A percentile compares a stretch with the other conserved stretches of the same genome.
These are phyloP conservation scores for Linum trigynum DNA, from an alignment of 345 rosid genomes.

Conservation along the genomic window DNA sequence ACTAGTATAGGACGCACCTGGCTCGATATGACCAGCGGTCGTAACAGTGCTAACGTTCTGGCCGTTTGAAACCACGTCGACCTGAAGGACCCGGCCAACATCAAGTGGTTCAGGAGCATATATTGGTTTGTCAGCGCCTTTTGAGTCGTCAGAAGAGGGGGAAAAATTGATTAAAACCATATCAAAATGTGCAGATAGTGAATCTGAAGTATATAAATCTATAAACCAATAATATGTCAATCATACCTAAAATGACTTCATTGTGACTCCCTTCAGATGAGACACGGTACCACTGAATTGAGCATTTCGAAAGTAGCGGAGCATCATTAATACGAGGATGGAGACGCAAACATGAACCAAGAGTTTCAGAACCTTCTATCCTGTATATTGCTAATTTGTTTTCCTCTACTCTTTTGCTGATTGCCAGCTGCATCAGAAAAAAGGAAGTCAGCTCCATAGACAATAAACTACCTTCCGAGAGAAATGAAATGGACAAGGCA, in stretches of 20 bases:
- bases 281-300: constrained; percentile 79
- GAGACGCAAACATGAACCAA: constrained; percentile 60
- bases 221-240: background rate
- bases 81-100: constrained; percentile 61
- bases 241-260: constrained; percentile 67
- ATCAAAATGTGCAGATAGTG: constrained; percentile 1
- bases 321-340: constrained; percentile 44
- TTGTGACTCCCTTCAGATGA: constrained; percentile 58
- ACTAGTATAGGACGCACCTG: constrained; percentile 31
- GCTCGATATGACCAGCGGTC: constrained; percentile 52
- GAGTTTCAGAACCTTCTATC: constrained; percentile 64
- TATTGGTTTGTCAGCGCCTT: constrained; percentile 53
- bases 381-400: constrained; percentile 45
- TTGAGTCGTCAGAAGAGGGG: background rate
- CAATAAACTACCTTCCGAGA: too few species aligned
- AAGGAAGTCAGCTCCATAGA: background rate
- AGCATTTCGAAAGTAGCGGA: constrained; percentile 54
- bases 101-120: constrained; percentile 97
- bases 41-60: constrained; percentile 41
- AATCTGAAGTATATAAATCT: background rate
- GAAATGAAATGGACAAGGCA: too few species aligned
- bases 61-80: constrained; percentile 50
- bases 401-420: constrained; percentile 65
- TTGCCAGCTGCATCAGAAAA: constrained; percentile 48
- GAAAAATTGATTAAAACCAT: constrained; percentile 9